phyloP scores from a whole-genome alignment of 75 land plant genomes.

The Pinus albicaulis region DNA sequence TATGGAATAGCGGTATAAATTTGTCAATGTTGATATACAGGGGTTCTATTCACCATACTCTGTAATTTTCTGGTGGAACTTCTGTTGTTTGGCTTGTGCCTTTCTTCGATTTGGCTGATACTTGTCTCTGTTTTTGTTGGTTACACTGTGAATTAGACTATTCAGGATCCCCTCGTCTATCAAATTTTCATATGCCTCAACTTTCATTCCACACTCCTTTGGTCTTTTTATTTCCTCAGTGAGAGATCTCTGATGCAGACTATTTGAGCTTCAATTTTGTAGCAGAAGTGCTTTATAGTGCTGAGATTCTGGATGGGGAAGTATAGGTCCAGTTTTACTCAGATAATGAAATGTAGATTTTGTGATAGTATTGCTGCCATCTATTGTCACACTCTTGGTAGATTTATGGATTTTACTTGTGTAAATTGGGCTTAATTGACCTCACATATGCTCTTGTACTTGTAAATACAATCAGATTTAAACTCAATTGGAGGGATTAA shows the following conservation, averaged over 20 bases:
- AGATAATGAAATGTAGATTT: neutral
- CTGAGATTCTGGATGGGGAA: neutral
- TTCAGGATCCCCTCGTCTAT: neutral
- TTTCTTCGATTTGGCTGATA: neutral
- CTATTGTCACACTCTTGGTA: neutral
- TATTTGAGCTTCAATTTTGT: neutral
- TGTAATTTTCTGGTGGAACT: neutral
- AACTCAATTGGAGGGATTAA: neutral
- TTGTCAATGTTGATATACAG: neutral
- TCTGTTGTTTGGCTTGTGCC: neutral
- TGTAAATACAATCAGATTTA: neutral
- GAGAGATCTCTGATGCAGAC: neutral
- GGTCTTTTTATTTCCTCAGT: too few species aligned
- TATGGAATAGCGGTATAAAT: neutral
- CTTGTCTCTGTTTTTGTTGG: neutral
- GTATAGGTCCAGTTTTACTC: neutral
- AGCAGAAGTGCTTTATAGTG: neutral
- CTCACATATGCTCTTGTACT: neutral
- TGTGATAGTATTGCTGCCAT: too few species aligned
- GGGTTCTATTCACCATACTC: neutral
- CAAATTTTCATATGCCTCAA: neutral
- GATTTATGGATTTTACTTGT: neutral
- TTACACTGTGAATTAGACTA: neutral
- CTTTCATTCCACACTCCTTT: too few species aligned
- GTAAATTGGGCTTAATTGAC: neutral